Percentiles rank a stretch among this genome's conserved stretches.
phyloP scores from a whole-genome alignment of 805 yeast genomes.

The Kuraishia molischiana region DNA sequence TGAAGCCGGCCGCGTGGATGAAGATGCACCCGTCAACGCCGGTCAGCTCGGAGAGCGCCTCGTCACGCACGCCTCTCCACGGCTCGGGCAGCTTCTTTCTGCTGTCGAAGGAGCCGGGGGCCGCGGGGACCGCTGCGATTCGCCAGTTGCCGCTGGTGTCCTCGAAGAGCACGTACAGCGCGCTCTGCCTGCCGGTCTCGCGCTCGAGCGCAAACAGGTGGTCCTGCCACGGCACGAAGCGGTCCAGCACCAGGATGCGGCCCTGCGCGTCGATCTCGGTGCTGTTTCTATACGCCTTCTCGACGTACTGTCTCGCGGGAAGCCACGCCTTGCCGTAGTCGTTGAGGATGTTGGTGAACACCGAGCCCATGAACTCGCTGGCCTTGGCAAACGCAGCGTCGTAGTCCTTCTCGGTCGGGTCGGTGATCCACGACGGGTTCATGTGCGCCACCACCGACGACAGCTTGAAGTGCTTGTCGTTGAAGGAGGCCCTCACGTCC shows the following conservation, averaged over 20 bases:
- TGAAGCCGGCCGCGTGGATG: slow-evolving; percentile 94
- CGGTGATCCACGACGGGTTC: slow-evolving; percentile 81
- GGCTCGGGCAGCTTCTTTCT: slow-evolving; percentile 82
- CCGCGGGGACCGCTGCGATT: slow-evolving; percentile 85
- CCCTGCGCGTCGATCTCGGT: slow-evolving; percentile 57
- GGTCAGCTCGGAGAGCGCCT: slow-evolving; percentile 55
- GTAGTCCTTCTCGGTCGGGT: slow-evolving; percentile 51
- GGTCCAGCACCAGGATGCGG: slow-evolving; percentile 60
- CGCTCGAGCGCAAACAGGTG: slow-evolving; percentile 72
- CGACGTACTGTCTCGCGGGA: slow-evolving; percentile 77
- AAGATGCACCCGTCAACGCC: slow-evolving; percentile 88
- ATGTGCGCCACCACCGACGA: slow-evolving; percentile 71
- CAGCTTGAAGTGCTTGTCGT: slow-evolving; percentile 62
- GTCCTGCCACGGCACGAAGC: slow-evolving; percentile 92
- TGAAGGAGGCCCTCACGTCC: slow-evolving; percentile 51
- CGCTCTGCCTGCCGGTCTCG: slow-evolving; percentile 43
- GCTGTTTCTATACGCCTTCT: slow-evolving; percentile 57
- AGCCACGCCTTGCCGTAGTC: slow-evolving; percentile 81
- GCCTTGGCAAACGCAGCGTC: slow-evolving; percentile 65
- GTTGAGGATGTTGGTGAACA: slow-evolving; percentile 57
- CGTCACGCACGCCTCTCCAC: slow-evolving; percentile 96
- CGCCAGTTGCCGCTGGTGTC: slow-evolving; percentile 75
- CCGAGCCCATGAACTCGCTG: slow-evolving; percentile 72
- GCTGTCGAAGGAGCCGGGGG: slow-evolving; percentile 68
- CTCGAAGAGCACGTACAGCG: slow-evolving; percentile 70